Base-by-base conservation (phyloP, 2,329 filamentous ascomycete genomes). In the Scedosporium apiospermum region DNA sequence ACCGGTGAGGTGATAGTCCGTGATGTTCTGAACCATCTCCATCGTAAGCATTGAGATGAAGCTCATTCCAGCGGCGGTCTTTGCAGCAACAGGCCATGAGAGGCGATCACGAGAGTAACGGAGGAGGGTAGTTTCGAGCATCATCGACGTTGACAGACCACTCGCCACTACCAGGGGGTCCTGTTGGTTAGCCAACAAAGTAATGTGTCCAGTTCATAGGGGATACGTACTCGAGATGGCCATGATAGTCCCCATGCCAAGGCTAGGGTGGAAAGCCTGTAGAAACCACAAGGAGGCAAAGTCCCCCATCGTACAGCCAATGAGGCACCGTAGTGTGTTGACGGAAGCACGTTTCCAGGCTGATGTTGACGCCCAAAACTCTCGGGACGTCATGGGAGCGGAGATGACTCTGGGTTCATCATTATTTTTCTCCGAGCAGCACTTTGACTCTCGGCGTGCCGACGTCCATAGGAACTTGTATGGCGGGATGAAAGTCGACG, bases 41-140 rank as follows among this genome's bases (percentile, higher is more conserved):
- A 85, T 85, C 0, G 82, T 80, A 1, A 83, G 9, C 82, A 85
- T 85, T 0, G 82, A 84, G 9, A 84, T 78, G 58, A 83, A 70
- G 63, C 82, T 84, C 82, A 85, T 85, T 0, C 82, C 82, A 23
- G 78, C 77, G 0, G 82, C 82, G 0, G 82, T 84, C 55, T 74
- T 78, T 2, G 73, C 75, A 0, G 82, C 82, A 0, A 66, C 67
- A 0, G 67, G 63, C 81, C 80, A 83, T 0, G 78, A 65, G 0
- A 85, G 70, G 6, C 71, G 68, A 61, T 85, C 82, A 1, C 72
- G 74, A 0, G 82, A 82, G 0, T 74, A 66, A 0, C 75, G 75
- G 1, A 85, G 76, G 3, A 85, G 73, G 0, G 77, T 66, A 0
- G 82, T 84, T 67, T 85, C 82, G 0, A 85, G 74, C 0, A 79